Percentiles rank a stretch among this genome's conserved stretches.
Conservation (phyloP, 2,329 filamentous ascomycete species). For the Colletotrichum liriopes region DNA sequence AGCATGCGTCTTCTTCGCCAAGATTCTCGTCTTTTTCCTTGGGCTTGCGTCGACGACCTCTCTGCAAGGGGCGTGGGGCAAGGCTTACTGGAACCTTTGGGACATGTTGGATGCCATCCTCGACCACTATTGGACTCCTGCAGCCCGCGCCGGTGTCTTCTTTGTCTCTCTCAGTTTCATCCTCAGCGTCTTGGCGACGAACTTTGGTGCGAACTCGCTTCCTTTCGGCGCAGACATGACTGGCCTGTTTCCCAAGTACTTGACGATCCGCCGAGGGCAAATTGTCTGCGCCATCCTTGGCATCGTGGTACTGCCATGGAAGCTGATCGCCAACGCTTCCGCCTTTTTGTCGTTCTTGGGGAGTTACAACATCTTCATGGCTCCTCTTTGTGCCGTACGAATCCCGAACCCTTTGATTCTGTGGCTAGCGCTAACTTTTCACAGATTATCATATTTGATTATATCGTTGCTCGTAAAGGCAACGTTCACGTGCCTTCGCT, state of each 20-base stretch:
- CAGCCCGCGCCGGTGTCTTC: slow-evolving; percentile 52
- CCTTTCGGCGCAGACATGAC: slow-evolving; percentile 54
- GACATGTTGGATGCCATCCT: slow-evolving; percentile 55
- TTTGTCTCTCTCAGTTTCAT: slow-evolving; percentile 49
- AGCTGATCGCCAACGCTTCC: slow-evolving; percentile 46
- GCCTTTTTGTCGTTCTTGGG: slow-evolving; percentile 48
- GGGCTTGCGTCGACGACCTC: slow-evolving; percentile 51
- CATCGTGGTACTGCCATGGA: slow-evolving; percentile 52
- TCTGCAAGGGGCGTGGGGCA: slow-evolving; percentile 53
- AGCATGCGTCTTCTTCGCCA: slow-evolving; percentile 46
- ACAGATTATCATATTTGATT: slow-evolving; percentile 54
- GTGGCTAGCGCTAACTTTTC: not conserved
- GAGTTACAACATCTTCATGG: slow-evolving; percentile 50
- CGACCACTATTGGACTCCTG: slow-evolving; percentile 53
- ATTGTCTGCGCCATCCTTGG: slow-evolving; percentile 52
- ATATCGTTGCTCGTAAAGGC: slow-evolving; percentile 51
- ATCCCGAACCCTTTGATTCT: no score
- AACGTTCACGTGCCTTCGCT: slow-evolving; percentile 52
- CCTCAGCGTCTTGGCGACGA: slow-evolving; percentile 46
- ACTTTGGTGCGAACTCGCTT: slow-evolving; percentile 51
- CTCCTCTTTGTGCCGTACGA: slow-evolving; percentile 46
- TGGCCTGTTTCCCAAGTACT: slow-evolving; percentile 50
- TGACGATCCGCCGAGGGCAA: slow-evolving; percentile 53
- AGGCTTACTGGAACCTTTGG: slow-evolving; percentile 57
- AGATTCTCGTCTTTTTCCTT: slow-evolving; percentile 50